Evolutionary conservation across 1,284 basidiomycete species (phyloP).

Genomic region (Boletus holoroseus): DNA sequence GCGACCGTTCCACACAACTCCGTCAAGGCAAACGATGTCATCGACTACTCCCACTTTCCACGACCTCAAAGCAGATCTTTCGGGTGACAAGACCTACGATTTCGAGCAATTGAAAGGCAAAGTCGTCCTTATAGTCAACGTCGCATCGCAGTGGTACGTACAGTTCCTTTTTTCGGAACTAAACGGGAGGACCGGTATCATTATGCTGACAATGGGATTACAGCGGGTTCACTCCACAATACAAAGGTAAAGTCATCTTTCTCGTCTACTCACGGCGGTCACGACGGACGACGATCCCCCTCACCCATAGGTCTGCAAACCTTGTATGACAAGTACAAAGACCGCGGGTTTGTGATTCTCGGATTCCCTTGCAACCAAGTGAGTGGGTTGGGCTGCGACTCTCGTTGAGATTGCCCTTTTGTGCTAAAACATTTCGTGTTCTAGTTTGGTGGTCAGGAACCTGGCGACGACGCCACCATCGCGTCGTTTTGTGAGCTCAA

Average conservation of each 20-base stretch:
- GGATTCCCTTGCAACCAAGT: constrained; percentile 94
- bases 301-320: constrained; percentile 60
- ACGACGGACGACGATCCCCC: background rate
- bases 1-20: constrained; percentile 13
- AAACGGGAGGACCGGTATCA: background rate
- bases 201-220: constrained; percentile 3
- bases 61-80: constrained; percentile 56
- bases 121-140: constrained; percentile 70
- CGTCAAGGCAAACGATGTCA: constrained; percentile 23
- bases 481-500: constrained; percentile 65
- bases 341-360: constrained; percentile 69
- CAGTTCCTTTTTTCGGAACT: background rate
- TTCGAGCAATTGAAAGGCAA: constrained; percentile 71
- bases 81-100: constrained; percentile 48
- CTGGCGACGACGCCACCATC: constrained; percentile 64
- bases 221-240: constrained; percentile 87
- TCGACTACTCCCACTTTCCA: constrained; percentile 44
- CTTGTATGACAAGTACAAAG: constrained; percentile 80
- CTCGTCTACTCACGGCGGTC: background rate
- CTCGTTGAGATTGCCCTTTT: background rate
- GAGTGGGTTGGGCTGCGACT: constrained; percentile 13
- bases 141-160: constrained; percentile 65
- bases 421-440: background rate
- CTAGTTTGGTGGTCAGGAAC: constrained; percentile 75
- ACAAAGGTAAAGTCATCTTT: constrained; percentile 48